Evolutionary conservation across 2,329 filamentous ascomycete species (phyloP), one percentile per base, ranked within the genome.

Genomic region (Neoscytalidium dimidiatum): DNA sequence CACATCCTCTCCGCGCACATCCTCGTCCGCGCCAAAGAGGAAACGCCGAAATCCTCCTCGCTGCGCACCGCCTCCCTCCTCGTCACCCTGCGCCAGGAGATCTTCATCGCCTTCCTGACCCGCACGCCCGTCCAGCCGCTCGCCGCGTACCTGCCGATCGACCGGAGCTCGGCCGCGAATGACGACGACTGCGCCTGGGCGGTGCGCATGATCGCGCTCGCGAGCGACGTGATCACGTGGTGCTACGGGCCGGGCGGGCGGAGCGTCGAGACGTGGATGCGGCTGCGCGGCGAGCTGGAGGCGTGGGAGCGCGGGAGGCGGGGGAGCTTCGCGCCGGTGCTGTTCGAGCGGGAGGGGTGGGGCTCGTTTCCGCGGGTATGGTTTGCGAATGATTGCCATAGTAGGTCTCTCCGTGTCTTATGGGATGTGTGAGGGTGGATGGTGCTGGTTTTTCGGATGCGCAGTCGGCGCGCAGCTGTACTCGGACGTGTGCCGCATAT

Each of bases 131-230:
- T 46, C 14, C 53, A 29, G 53, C 53, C 53, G 3, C 38, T 58
- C 14, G 53, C 53, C 8, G 38, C 43, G 6, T 44, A 19, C 41
- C 38, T 58, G 14, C 13, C 9, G 14, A 17, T 73, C 19, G 75
- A 79, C 68, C 72, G 78, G n/a, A 78, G 76, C 0, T 71, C 77
- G 4, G 73, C 77, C 60, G 73, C 76, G 31, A 5, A 5, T 13
- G 73, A 76, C 1, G 74, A 74, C 23, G 78, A 80, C 63, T 77
- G 76, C 5, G 71, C 76, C 9, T 80, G 78, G 78, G 78, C 78
- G 23, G 79, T 77, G 29, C 73, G 78, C 13, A 78, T 77, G 17
- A 80, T 80, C 41, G 74, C 75, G 6, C 74, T 75, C 64, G 67
- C 76, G 1, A 75, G 72, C 13, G 75, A 77, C 51, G 74, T 75